Percentiles rank a stretch among this genome's conserved stretches.
phyloP scores from a whole-genome alignment of 2,329 filamentous ascomycete species.

The Ceratocystis smalleyi region DNA sequence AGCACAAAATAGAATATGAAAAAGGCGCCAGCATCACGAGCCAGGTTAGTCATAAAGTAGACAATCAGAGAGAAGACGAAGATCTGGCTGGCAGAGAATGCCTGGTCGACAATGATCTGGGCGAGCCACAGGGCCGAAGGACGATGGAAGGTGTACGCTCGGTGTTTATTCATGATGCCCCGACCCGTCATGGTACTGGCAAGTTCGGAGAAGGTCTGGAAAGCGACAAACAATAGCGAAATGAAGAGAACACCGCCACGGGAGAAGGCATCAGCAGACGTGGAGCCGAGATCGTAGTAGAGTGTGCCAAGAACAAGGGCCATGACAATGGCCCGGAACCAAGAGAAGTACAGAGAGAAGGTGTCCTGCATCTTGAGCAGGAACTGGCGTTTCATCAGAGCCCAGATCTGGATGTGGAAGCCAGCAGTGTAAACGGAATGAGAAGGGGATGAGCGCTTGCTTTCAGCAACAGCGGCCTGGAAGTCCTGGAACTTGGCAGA shows the following conservation, averaged over 20 bases:
- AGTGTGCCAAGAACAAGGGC: slow-evolving; percentile 68
- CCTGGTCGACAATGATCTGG: slow-evolving; percentile 63
- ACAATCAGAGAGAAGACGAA: slow-evolving; percentile 58
- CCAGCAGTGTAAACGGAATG: slow-evolving; percentile 47
- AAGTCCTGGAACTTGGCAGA: slow-evolving; percentile 61
- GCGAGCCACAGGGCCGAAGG: slow-evolving; percentile 72
- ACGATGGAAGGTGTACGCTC: slow-evolving; percentile 66
- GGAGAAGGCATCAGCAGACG: slow-evolving; percentile 57
- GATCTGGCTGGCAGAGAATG: slow-evolving; percentile 56
- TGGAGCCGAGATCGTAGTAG: slow-evolving; percentile 53
- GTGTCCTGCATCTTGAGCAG: slow-evolving; percentile 75
- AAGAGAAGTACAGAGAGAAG: slow-evolving; percentile 58
- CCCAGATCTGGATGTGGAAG: slow-evolving; percentile 70
- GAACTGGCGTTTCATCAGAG: slow-evolving; percentile 70
- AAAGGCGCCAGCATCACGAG: slow-evolving; percentile 56
- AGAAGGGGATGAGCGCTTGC: slow-evolving; percentile 49
- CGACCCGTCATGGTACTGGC: slow-evolving; percentile 60
- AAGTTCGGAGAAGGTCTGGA: slow-evolving; percentile 68
- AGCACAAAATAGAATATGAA: slow-evolving; percentile 63
- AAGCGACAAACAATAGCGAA: slow-evolving; percentile 69
- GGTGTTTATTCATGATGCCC: slow-evolving; percentile 69
- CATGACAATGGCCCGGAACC: slow-evolving; percentile 52
- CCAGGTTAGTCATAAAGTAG: slow-evolving; percentile 62
- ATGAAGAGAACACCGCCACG: slow-evolving; percentile 72
- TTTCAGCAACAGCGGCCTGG: slow-evolving; percentile 55